Conservation (phyloP, 495 filamentous ascomycete species). For the Neurospora sp. region DNA sequence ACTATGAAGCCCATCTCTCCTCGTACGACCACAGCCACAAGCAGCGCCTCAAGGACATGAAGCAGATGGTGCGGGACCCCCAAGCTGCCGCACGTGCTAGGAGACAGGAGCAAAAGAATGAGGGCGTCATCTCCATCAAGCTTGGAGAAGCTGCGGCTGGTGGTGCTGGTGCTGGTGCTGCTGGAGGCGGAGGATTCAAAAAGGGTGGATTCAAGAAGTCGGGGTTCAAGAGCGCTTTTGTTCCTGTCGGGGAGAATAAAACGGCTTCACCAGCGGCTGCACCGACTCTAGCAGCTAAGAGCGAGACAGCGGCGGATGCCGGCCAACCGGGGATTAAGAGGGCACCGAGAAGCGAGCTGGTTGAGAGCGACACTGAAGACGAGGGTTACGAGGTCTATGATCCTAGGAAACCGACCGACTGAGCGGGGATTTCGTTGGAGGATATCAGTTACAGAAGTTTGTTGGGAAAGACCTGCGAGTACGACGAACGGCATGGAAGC, state of each 20-base stretch:
- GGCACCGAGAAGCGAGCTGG: constrained; percentile 17
- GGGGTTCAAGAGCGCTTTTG: constrained; percentile 45
- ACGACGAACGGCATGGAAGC: not conserved
- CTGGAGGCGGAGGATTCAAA: constrained; percentile 35
- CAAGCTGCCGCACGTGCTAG: constrained; percentile 49
- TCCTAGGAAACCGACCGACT: constrained; percentile 43
- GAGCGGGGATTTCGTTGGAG: constrained; percentile 7
- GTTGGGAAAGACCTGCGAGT: not conserved
- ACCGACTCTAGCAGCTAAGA: not conserved
- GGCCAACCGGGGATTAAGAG: constrained; percentile 9
- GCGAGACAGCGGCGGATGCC: constrained; percentile 6
- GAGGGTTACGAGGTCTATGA: constrained; percentile 49
- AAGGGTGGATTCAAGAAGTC: constrained; percentile 43
- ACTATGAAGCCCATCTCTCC: constrained; percentile 57
- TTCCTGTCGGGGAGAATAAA: constrained; percentile 21
- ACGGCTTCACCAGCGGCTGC: constrained; percentile 3
- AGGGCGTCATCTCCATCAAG: constrained; percentile 52
- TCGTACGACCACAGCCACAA: constrained; percentile 65
- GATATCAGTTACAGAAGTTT: not conserved
- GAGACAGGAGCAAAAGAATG: constrained; percentile 60
- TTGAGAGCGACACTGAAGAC: constrained; percentile 48
- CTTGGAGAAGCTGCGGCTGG: constrained; percentile 27
- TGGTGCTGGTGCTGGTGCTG: constrained; percentile 1
- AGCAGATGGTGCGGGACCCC: constrained; percentile 51
- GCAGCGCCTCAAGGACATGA: constrained; percentile 56